A percentile compares a stretch with the other conserved stretches of the same genome.
Conservation (phyloP, 2,329 filamentous ascomycete genomes). For the Colletotrichum sp. region DNA sequence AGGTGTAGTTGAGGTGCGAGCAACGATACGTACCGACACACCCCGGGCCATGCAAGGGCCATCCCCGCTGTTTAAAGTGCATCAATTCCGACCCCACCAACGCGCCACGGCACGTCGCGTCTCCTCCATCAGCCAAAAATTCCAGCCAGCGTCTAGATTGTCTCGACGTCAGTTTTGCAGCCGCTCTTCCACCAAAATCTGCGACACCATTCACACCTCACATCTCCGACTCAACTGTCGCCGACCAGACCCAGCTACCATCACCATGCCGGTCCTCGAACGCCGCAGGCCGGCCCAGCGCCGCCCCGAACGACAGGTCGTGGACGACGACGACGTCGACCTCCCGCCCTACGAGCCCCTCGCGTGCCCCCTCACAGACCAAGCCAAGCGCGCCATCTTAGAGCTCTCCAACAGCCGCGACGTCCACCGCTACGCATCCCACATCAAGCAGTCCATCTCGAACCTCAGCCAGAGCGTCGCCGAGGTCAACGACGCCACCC, state of each 20-base stretch:
- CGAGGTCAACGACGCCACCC: conserved; percentile 53
- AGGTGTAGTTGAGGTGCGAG: background rate
- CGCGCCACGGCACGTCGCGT: conserved; percentile 18
- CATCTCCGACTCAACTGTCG: too few species aligned
- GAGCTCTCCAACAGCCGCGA: conserved; percentile 48
- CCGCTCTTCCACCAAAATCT: background rate
- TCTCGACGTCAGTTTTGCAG: background rate
- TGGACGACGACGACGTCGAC: conserved; percentile 21
- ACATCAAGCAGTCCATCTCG: conserved; percentile 49
- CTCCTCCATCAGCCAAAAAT: background rate
- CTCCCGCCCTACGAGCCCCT: conserved; percentile 59
- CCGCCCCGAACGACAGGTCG: conserved; percentile 7
- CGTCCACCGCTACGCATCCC: conserved; percentile 47
- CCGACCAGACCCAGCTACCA: background rate
- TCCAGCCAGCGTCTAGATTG: background rate
- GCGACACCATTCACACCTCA: background rate
- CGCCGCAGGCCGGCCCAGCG: conserved; percentile 10
- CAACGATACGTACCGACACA: background rate
- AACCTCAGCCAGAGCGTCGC: conserved; percentile 50
- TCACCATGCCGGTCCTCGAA: conserved; percentile 12
- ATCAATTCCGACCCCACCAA: background rate
- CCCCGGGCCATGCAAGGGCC: background rate
- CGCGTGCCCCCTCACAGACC: conserved; percentile 46
- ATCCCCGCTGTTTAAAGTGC: background rate
- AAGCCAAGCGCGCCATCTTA: conserved; percentile 42